Evolutionary conservation across 495 filamentous ascomycete species (phyloP).

Genomic region (Beverwykella pulmonaria): DNA sequence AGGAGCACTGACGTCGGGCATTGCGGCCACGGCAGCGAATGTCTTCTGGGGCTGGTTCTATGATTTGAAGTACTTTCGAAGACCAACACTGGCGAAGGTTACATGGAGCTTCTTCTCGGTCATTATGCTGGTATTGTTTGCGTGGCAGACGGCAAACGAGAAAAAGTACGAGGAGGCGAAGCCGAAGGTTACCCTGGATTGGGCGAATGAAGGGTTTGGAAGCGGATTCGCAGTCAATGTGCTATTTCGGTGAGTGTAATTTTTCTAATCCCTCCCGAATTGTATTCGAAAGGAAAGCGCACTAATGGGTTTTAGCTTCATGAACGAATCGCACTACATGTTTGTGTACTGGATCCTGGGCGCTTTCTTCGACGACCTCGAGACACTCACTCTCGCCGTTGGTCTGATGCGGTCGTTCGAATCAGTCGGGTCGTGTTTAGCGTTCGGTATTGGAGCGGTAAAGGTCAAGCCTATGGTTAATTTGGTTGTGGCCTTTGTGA

Average conservation of each 20-base stretch:
- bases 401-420: constrained; percentile 56
- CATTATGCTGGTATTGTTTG: constrained; percentile 39
- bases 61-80: constrained; percentile 47
- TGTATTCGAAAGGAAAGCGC: neutral
- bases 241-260: constrained; percentile 41
- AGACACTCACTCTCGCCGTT: constrained; percentile 53
- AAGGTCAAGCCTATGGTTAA: constrained; percentile 51
- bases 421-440: constrained; percentile 53
- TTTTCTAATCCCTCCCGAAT: neutral
- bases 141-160: constrained; percentile 50
- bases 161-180: constrained; percentile 40
- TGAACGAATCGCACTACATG: constrained; percentile 52
- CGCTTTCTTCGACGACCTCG: constrained; percentile 55
- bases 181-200: constrained; percentile 46
- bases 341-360: constrained; percentile 56
- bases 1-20: constrained; percentile 52
- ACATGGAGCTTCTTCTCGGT: constrained; percentile 42
- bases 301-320: constrained; percentile 36
- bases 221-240: constrained; percentile 49
- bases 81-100: constrained; percentile 44
- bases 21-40: constrained; percentile 54
- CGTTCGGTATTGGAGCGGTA: constrained; percentile 54
- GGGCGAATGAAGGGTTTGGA: constrained; percentile 48
- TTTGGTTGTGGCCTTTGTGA: constrained; percentile 49
- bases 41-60: constrained; percentile 54